These are phyloP conservation scores for Phialophora expanda DNA, from an alignment of 2,329 filamentous ascomycete species.

Conservation along the genomic window DNA sequence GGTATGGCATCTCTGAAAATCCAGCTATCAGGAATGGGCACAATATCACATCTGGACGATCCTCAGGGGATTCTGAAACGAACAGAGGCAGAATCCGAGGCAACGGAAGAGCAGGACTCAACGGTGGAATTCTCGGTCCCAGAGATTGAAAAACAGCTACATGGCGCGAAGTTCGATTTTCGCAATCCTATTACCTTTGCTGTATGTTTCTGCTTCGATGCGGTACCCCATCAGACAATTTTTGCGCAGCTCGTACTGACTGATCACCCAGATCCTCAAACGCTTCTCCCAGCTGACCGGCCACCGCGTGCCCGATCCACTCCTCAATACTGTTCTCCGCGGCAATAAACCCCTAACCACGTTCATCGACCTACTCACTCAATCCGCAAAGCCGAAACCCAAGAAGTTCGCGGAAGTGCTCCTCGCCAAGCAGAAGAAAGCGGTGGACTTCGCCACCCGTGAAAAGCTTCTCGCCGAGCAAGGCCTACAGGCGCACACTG, in stretches of 20 bases:
- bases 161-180: conserved; percentile 62
- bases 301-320: conserved; percentile 72
- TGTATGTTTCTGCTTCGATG: conserved; percentile 57
- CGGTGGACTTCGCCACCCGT: conserved; percentile 6
- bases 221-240: neutral
- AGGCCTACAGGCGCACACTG: neutral
- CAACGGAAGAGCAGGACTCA: conserved; percentile 12
- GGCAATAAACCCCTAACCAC: conserved; percentile 63
- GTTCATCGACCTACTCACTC: conserved; percentile 42
- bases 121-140: conserved; percentile 39
- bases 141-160: conserved; percentile 40
- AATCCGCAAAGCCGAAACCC: conserved; percentile 59
- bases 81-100: conserved; percentile 2
- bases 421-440: conserved; percentile 27
- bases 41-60: conserved; percentile 26
- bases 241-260: neutral
- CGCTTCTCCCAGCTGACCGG: conserved; percentile 82
- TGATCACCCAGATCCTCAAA: conserved; percentile 70
- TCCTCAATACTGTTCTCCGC: conserved; percentile 60
- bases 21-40: conserved; percentile 17
- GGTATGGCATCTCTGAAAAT: conserved; percentile 23
- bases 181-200: conserved; percentile 65
- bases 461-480: conserved; percentile 5
- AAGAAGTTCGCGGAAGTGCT: conserved; percentile 45
- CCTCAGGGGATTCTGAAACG: conserved; percentile 10